A percentile compares a stretch with the other conserved stretches of the same genome.
Conservation (phyloP, 148 eudicot species). For the Nyssa sinensis region DNA sequence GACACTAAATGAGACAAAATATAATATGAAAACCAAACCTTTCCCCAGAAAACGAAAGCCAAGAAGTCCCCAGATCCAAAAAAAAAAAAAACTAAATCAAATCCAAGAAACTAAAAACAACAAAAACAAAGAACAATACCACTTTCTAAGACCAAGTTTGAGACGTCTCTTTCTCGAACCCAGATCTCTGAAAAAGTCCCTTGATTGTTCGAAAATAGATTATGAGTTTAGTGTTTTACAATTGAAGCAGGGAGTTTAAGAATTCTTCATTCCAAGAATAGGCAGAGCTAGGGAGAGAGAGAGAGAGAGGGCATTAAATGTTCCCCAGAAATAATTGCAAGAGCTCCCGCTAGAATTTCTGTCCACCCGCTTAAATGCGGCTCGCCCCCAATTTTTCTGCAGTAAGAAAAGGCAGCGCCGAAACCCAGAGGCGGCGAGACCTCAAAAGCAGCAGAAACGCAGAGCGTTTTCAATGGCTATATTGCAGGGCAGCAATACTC, state of each 20-base stretch:
- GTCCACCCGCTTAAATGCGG: slow-evolving; percentile 17
- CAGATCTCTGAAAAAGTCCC: slow-evolving; percentile 16
- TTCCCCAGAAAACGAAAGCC: slow-evolving; percentile 21
- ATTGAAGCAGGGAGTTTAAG: slow-evolving; percentile 1
- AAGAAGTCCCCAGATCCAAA: slow-evolving; percentile 24
- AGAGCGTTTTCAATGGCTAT: slow-evolving; percentile 7
- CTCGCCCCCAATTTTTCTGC: not conserved
- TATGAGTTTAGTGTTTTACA: not conserved
- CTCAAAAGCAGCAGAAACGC: slow-evolving; percentile 19
- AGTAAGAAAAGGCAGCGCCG: not conserved
- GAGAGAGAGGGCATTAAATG: slow-evolving; percentile 8
- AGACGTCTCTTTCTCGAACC: slow-evolving; percentile 27
- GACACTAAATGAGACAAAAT: slow-evolving; percentile 23
- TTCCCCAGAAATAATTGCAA: slow-evolving; percentile 1
- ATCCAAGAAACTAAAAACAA: slow-evolving; percentile 8
- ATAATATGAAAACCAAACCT: not conserved
- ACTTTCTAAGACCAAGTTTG: slow-evolving; percentile 23
- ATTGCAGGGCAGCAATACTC: not conserved
- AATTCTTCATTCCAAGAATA: slow-evolving; percentile 13
- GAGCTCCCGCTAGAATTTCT: not conserved
- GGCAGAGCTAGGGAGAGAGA: slow-evolving; percentile 1
- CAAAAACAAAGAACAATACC: not conserved
- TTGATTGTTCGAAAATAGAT: not conserved
- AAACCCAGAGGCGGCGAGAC: slow-evolving; percentile 19
- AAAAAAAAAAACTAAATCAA: slow-evolving; percentile 6